Conservation (phyloP, 257 asterid species). For the Echium plantagineum region DNA sequence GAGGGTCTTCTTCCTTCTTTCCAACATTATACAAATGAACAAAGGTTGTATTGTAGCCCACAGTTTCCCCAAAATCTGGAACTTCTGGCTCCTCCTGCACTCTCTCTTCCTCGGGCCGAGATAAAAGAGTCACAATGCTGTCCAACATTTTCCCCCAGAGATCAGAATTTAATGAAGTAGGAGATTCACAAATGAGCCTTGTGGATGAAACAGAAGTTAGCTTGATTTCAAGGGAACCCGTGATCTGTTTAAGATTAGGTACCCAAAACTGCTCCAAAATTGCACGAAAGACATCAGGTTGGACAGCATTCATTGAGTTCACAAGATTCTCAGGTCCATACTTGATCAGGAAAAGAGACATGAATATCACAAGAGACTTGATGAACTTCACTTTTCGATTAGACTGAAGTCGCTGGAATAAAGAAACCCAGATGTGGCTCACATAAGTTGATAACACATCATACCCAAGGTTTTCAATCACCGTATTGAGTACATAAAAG, state of each 20-base stretch:
- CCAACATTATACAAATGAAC: conserved; percentile 71
- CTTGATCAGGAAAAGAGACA: conserved; percentile 84
- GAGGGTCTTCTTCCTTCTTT: conserved; percentile 83
- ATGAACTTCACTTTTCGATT: conserved; percentile 50
- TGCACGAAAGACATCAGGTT: conserved; percentile 43
- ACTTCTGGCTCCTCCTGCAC: conserved; percentile 74
- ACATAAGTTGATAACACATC: conserved; percentile 53
- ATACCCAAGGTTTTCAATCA: conserved; percentile 70
- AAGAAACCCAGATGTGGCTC: conserved; percentile 63
- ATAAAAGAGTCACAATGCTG: conserved; percentile 79
- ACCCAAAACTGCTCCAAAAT: conserved; percentile 76
- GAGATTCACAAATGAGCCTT: conserved; percentile 58
- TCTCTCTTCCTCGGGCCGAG: conserved; percentile 69
- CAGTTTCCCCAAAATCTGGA: conserved; percentile 75
- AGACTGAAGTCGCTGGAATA: conserved; percentile 56
- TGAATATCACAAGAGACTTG: conserved; percentile 64
- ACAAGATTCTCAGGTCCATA: conserved; percentile 63
- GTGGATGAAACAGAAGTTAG: conserved; percentile 78
- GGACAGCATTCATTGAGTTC: conserved; percentile 65
- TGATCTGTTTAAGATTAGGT: conserved; percentile 66
- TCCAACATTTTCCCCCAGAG: conserved; percentile 85
- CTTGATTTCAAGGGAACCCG: conserved; percentile 67
- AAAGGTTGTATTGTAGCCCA: conserved; percentile 66
- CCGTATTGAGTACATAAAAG: conserved; percentile 87
- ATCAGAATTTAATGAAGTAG: conserved; percentile 44